Evolutionary conservation across 805 yeast species (phyloP).

Genomic region (Saturnispora besseyi): DNA sequence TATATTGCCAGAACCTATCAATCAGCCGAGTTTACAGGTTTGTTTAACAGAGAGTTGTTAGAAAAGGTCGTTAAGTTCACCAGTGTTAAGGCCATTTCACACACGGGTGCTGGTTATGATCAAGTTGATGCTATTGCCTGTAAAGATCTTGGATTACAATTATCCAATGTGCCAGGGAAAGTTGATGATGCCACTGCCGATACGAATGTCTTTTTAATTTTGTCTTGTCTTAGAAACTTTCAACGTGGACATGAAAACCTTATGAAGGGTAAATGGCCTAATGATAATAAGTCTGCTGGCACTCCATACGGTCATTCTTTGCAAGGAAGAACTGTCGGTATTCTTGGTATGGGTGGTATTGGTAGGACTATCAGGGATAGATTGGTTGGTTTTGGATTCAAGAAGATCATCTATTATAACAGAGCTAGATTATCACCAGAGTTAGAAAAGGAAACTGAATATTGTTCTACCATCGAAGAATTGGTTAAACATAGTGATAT

Average conservation of each 20-base stretch:
- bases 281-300: slow-evolving; percentile 34
- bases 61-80: slow-evolving; percentile 25
- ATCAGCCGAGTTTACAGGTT: slow-evolving; percentile 31
- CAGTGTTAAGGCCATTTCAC: slow-evolving; percentile 34
- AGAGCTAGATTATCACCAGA: slow-evolving; percentile 51
- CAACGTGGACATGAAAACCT: slow-evolving; percentile 48
- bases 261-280: slow-evolving; percentile 55
- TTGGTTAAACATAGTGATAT: slow-evolving; percentile 57
- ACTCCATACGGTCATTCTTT: slow-evolving; percentile 66
- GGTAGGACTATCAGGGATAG: slow-evolving; percentile 73
- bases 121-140: slow-evolving; percentile 37
- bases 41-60: slow-evolving; percentile 36
- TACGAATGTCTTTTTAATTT: slow-evolving; percentile 41
- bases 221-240: slow-evolving; percentile 49
- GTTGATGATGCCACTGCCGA: slow-evolving; percentile 54
- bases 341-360: slow-evolving; percentile 84
- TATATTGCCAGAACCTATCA: slow-evolving; percentile 36
- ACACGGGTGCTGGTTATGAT: slow-evolving; percentile 54
- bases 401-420: slow-evolving; percentile 63
- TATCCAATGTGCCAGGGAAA: slow-evolving; percentile 44
- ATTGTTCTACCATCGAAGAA: slow-evolving; percentile 58
- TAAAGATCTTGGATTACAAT: slow-evolving; percentile 33
- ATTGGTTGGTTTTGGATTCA: slow-evolving; percentile 67
- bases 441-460: slow-evolving; percentile 59
- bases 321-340: slow-evolving; percentile 65